phyloP scores from a whole-genome alignment of 2,329 filamentous ascomycete genomes.

The Aspergillus jensenii region DNA sequence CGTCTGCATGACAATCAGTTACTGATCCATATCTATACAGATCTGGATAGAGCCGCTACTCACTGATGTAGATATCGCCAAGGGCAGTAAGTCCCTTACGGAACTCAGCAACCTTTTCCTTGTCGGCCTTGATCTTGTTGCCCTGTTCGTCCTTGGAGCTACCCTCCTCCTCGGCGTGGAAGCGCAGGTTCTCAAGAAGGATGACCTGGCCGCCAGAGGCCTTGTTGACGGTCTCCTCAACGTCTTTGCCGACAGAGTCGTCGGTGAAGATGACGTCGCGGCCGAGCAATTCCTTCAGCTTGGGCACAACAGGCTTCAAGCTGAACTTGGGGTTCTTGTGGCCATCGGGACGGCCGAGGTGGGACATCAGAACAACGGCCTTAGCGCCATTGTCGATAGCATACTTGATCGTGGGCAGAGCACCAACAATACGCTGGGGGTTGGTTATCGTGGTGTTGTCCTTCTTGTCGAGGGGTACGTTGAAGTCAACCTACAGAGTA shows the following conservation, averaged over 20 bases:
- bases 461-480: constrained; percentile 83
- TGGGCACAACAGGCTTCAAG: constrained; percentile 83
- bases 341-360: constrained; percentile 93
- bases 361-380: constrained; percentile 95
- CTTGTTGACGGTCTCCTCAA: constrained; percentile 84
- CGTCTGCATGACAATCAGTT: constrained; percentile 60
- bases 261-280: constrained; percentile 84
- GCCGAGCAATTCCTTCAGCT: constrained; percentile 86
- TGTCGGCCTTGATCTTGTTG: constrained; percentile 98
- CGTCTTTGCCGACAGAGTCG: constrained; percentile 86
- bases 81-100: constrained; percentile 91
- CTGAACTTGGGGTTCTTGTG: constrained; percentile 90
- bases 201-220: constrained; percentile 80
- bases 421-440: constrained; percentile 96
- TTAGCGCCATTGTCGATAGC: constrained; percentile 87
- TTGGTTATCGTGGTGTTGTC: constrained; percentile 89
- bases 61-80: constrained; percentile 95
- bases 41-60: constrained; percentile 35
- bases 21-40: not conserved
- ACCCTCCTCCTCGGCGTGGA: constrained; percentile 97
- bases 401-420: constrained; percentile 92
- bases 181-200: constrained; percentile 95
- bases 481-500: constrained; percentile 85
- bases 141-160: constrained; percentile 90
- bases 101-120: constrained; percentile 88